Base-by-base conservation (phyloP, 305 asterid species). In the Plantago lanceolata region DNA sequence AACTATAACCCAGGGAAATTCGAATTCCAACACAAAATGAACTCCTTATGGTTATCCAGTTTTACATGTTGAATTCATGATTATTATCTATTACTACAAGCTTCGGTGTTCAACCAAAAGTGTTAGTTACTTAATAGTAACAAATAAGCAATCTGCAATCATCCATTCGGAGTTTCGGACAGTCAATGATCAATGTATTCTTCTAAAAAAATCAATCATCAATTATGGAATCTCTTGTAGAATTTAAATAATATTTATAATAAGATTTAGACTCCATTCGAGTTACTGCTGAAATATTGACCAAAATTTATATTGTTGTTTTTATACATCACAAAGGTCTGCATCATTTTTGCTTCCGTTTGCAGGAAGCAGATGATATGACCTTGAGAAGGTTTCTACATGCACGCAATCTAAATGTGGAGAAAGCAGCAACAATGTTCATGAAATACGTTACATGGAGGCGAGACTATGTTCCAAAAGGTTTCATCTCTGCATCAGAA, bases 341-440 rank as follows among this genome's bases (percentile, higher is more conserved):
- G 59, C n/a, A 31, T 21, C 8, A 17, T 0, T 21, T 11, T 52
- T 19, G 11, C 26, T 2, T 9, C 40, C 4, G 19, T 59, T 59
- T 65, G 21, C 79, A 90, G 97, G 91, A 77, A 6, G 33, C 77
- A 11, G 95, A 92, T 55, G 91, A 92, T 59, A 47, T 57, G 18
- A 76, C 86, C 29, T 70, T 92, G 61, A 65, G 86, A 80, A 82
- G 98, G 64, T 91, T 91, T 73, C 96, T 91, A 35, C 84, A 85
- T 0, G 98, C 98, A 1, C 85, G 96, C 0, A 79, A 84, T 64
- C 75, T 69, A 16, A 81, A 82, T 63, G 61, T 74, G 61, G 88
- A 86, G 77, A 89, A 84, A 84, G 86, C 88, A 24, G 79, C 80
- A 0, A 6, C 48, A 3, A 89, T 92, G 96, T 63, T 83, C 20